These are phyloP conservation scores for Pluteus cervinus DNA, from an alignment of 768 basidiomycete species.

Conservation along the genomic window DNA sequence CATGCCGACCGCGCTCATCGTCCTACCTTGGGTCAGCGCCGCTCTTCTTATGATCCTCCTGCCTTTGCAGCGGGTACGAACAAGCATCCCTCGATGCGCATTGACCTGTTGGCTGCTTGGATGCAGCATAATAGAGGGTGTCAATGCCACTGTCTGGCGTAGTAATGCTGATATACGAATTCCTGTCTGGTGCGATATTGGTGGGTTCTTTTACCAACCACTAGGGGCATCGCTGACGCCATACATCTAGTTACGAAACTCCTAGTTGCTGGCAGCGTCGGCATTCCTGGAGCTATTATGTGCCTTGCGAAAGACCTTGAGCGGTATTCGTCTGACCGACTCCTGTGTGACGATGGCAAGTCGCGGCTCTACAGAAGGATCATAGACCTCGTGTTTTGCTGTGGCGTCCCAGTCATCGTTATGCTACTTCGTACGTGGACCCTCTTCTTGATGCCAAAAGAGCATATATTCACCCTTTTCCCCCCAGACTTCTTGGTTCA, in stretches of 20 bases:
- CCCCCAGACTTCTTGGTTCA: slow-evolving; percentile 48
- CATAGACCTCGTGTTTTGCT: slow-evolving; percentile 43
- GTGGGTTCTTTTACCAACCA: slow-evolving; percentile 24
- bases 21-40: slow-evolving; percentile 40
- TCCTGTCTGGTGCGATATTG: slow-evolving; percentile 74
- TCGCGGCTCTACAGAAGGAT: slow-evolving; percentile 34
- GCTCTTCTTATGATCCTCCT: slow-evolving; percentile 32
- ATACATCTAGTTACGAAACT: slow-evolving; percentile 47
- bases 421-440: slow-evolving; percentile 48
- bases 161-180: slow-evolving; percentile 37
- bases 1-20: slow-evolving; percentile 32
- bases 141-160: slow-evolving; percentile 61
- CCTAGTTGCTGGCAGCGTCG: no score
- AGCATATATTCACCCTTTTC: neutral
- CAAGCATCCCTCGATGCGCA: slow-evolving; percentile 39
- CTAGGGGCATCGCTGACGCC: neutral
- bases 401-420: slow-evolving; percentile 49
- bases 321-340: no score
- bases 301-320: no score
- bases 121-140: slow-evolving; percentile 41
- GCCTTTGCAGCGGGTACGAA: slow-evolving; percentile 38
- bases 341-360: no score
- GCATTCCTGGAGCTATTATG: no score
- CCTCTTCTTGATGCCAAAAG: neutral
- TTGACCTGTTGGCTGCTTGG: slow-evolving; percentile 47